Base-by-base conservation (phyloP, 805 yeast genomes). In the Candida vartiovaarae region DNA sequence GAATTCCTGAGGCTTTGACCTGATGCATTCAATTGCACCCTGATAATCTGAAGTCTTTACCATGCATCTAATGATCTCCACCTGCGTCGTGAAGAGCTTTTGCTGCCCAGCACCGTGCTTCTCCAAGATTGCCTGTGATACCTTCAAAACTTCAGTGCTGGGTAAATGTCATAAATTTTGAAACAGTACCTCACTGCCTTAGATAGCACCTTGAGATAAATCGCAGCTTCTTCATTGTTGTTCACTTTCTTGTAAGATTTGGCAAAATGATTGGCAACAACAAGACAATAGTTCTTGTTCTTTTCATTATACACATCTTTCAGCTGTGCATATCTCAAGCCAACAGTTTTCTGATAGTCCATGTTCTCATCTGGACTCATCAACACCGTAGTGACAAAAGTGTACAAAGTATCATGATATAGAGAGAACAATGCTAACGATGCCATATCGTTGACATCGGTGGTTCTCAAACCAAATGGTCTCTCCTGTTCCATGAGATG, bases 141-240 rank as follows among this genome's bases (percentile, higher is more conserved):
- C 59, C 23, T 59, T 56, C 37, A 68, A 45, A 65, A 72, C n/a
- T 54, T 48, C 30, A 72, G 57, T 0, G 78, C 70, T 35, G 67
- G 54, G 27, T 55, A 57, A 44, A 68, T 63, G 48, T 72, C 75
- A 39, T 66, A 70, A 8, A 70, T 65, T 8, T 68, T 66, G 38
- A 69, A 67, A 1, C 77, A 74, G 44, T 61, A 61, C 40, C 62
- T 60, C 2, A 77, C 77, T 1, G 78, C 76, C 23, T 61, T 59
- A 4, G 67, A 59, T 34, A 74, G 52, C 5, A 71, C 68, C 3
- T 64, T 65, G 11, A 65, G 46, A 42, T 70, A 75, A 1, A 57
- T 60, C 5, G 57, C 57, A 23, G 45, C 42, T 33, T 75, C 79
- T 4, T 64, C 66, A 2, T 50, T 8, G n/a, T 39, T 32, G 3